A percentile compares a stretch with the other conserved stretches of the same genome.
phyloP scores from a whole-genome alignment of 139 green algal species.

The Chlamydomonas asymmetrica region DNA sequence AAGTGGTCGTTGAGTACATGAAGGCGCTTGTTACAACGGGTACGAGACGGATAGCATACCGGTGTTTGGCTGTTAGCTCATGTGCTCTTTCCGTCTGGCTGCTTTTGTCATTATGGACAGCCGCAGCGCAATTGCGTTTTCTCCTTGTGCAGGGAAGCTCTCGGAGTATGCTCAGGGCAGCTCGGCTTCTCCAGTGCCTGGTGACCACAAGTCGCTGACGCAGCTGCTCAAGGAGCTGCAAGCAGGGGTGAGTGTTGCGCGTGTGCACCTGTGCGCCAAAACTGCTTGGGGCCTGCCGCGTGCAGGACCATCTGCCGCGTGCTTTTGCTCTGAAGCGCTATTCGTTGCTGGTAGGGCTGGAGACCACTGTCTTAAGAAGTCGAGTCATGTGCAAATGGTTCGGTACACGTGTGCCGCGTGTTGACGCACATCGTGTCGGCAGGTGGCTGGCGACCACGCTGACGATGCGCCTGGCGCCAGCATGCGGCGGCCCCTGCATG shows the following conservation, averaged over 20 bases:
- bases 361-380: no score
- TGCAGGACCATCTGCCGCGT: no score
- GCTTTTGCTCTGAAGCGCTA: no score
- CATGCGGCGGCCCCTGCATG: constrained; percentile 62
- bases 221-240: constrained; percentile 73
- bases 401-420: no score
- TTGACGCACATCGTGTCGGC: background rate
- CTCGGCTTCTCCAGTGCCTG: background rate
- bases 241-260: background rate
- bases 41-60: no score
- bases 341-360: no score
- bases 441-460: constrained; percentile 19
- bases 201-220: constrained; percentile 38
- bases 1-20: constrained; percentile 86
- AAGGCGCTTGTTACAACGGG: constrained; percentile 75
- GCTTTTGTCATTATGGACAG: no score
- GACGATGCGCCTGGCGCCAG: constrained; percentile 44
- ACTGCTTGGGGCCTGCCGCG: background rate
- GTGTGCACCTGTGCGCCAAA: constrained; percentile 11
- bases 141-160: no score
- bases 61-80: no score
- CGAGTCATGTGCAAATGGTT: no score
- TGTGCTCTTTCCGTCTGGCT: no score
- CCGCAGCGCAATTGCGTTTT: no score
- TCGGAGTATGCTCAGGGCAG: constrained; percentile 45